phyloP scores from a whole-genome alignment of 1,284 basidiomycete species.

The Ganoderma meredithae region DNA sequence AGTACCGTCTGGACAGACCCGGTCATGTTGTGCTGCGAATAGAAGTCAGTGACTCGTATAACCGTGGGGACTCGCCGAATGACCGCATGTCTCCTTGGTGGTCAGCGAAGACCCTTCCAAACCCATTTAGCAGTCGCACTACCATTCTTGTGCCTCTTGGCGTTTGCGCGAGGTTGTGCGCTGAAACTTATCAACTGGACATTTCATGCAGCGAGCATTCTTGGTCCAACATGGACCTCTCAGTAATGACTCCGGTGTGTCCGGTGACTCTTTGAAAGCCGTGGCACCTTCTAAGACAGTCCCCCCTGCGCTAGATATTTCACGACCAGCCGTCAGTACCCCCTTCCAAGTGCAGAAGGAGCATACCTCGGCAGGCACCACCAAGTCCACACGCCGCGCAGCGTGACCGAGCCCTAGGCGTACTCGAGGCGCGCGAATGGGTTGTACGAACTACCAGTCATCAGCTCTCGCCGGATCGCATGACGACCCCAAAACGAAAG shows the following conservation, averaged over 20 bases:
- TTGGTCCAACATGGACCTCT: background rate
- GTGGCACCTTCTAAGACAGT: background rate
- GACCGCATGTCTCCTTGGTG: background rate
- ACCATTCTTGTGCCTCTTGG: background rate
- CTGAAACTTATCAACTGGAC: background rate
- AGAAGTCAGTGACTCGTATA: background rate
- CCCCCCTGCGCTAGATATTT: background rate
- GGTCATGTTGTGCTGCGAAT: background rate
- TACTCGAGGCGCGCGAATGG: background rate
- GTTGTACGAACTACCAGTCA: background rate
- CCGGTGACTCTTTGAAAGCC: background rate
- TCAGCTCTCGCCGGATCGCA: background rate
- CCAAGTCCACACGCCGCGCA: background rate
- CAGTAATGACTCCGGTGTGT: background rate
- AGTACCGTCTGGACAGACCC: background rate
- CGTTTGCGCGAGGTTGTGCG: background rate
- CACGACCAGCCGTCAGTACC: background rate
- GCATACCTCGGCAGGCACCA: slow-evolving; percentile 3
- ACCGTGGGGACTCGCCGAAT: background rate
- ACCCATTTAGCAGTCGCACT: background rate
- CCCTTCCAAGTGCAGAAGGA: background rate
- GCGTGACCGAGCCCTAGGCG: background rate
- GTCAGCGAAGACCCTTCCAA: background rate
- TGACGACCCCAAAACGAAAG: background rate
- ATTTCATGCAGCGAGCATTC: background rate